Conservation (phyloP, 345 rosid species). For the Trapa incisa region DNA sequence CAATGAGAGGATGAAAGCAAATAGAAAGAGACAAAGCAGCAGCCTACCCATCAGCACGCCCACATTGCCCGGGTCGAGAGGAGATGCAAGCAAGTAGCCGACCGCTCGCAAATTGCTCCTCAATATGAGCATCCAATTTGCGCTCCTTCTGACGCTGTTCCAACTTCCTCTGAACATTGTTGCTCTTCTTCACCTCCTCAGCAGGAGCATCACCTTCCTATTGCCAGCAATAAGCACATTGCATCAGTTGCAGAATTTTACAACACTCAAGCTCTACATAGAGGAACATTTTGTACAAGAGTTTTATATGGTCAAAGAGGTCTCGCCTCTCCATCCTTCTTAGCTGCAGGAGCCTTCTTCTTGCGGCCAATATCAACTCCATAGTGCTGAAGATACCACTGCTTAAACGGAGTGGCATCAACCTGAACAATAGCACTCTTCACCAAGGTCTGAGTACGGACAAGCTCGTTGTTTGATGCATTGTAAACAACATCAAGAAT, state of each 20-base stretch:
- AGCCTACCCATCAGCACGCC: slow-evolving; percentile 70
- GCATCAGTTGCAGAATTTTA: not conserved
- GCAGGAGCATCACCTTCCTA: slow-evolving; percentile 40
- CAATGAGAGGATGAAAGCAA: not conserved
- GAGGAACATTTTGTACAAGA: not conserved
- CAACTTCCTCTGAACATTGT: slow-evolving; percentile 42
- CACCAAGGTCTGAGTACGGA: slow-evolving; percentile 69
- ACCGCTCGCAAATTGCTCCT: slow-evolving; percentile 57
- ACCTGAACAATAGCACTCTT: slow-evolving; percentile 64
- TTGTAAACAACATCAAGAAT: slow-evolving; percentile 78
- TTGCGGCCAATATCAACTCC: slow-evolving; percentile 68
- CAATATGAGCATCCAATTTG: slow-evolving; percentile 50
- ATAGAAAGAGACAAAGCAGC: not conserved
- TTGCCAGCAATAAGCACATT: not conserved
- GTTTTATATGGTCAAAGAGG: not conserved
- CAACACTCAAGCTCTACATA: not conserved
- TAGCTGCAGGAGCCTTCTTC: slow-evolving; percentile 38
- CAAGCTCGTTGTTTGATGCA: slow-evolving; percentile 80
- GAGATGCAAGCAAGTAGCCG: slow-evolving; percentile 58
- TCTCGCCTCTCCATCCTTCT: slow-evolving; percentile 51
- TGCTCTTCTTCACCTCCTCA: slow-evolving; percentile 54
- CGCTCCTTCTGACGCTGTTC: slow-evolving; percentile 39
- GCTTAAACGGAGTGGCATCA: slow-evolving; percentile 67
- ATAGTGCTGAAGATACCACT: slow-evolving; percentile 57
- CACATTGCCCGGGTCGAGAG: slow-evolving; percentile 68